Base-by-base conservation (phyloP, 2,329 filamentous ascomycete genomes). In the Penicillium digitatum region DNA sequence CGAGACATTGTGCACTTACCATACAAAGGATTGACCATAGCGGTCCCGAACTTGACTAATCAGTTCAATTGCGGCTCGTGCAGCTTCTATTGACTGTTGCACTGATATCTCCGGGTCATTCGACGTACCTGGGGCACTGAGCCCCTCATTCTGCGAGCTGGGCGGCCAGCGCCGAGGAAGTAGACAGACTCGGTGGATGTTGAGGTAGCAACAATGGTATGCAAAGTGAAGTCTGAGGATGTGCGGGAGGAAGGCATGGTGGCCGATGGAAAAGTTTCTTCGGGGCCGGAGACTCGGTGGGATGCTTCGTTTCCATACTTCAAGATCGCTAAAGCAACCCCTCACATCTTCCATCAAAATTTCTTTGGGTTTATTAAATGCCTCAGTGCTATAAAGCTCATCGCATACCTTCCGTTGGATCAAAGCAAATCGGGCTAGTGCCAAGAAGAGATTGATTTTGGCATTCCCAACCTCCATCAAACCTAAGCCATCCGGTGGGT, bases 191-290 rank as follows among this genome's bases (percentile, higher is more conserved):
- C 59, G 60, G 24, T 56, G 57, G 18, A 64, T 55, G 31, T 61
- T 63, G 3, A 55, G 46, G 32, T 58, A 55, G 50, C 58, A 64
- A 32, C 47, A 58, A 18, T 62, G 48, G 18, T 58, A 64, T 5
- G 59, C 51, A 48, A 62, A 44, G 18, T 62, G 55, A 20, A 64
- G 40, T 14, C 60, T 54, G n/a, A 62, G 31, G 3, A 64, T n/a
- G 44, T 62, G 53, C 14, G 47, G 54, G 16, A 55, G 38, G 20
- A 48, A 57, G 29, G 42, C 39, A 16, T 49, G 29, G 12, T 60
- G 24, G 18, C 43, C 14, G 31, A 24, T 18, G 0, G 26, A 18
- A 20, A 57, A 62, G 29, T 32, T 43, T 12, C 27, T 38, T n/a
- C 53, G 37, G 3, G 55, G 49, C 20, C 52, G 45, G 27, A 60